Base-by-base conservation (phyloP, 2,329 filamentous ascomycete species). In the Penicillium sp. region DNA sequence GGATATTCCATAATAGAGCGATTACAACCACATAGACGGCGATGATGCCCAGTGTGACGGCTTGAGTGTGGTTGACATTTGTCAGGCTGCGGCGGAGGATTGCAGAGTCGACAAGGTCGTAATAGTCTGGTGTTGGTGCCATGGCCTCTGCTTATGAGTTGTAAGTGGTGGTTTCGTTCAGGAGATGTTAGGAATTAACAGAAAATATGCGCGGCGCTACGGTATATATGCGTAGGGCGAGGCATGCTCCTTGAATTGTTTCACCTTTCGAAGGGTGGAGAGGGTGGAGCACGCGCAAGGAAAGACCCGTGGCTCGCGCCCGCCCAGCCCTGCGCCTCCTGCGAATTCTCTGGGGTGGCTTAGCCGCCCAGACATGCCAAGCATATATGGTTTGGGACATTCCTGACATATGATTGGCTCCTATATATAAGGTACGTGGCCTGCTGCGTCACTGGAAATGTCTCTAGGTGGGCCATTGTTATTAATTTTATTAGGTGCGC, bases 1-100 rank as follows among this genome's bases (percentile, higher is more conserved):
- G 89, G 1, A 91, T 71, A 72, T 91, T 91, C 89, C 89, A 92
- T 3, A 92, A 76, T 43, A 92, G 77, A 4, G 87, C 88, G 62
- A 92, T 92, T 47, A 81, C 80, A 18, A 90, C 87, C 2, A 88
- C 80, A 71, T 91, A 91, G 35, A 79, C 85, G 8, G 73, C 86
- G 63, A 91, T 89, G 42, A 90, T 77, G 8, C 87, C 87, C 24
- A 91, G 75, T 0, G 88, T 91, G 9, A 90, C 80, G 53, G 80
- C 79, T 65, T 91, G 88, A 2, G 88, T 88, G 66, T 84, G 81
- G 62, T 84, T 87, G 43, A 86, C 83, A 24, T 58, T 20, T 24
- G 77, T 77, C 11, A 89, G 75, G 52, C 80, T 79, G 55, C 86
- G 82, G 57, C 75, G 76, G 20, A 73, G 61, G 47, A 85, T 38